phyloP scores from a whole-genome alignment of 106 monocot genomes.

The Triglochin maritima region DNA sequence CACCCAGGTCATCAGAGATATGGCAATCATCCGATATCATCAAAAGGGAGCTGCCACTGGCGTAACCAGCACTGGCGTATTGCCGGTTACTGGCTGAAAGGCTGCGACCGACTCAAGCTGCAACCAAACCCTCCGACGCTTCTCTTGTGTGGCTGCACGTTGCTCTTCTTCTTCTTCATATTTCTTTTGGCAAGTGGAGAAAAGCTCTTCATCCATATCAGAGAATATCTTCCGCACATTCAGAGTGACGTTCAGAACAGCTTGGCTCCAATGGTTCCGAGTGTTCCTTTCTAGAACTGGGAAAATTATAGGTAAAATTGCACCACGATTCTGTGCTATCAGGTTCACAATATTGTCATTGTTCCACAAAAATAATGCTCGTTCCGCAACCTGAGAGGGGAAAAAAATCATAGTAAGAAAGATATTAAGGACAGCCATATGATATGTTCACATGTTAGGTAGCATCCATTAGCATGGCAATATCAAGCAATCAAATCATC shows the following conservation, averaged over 20 bases:
- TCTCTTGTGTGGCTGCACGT: conserved; percentile 21
- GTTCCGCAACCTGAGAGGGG: conserved; percentile 63
- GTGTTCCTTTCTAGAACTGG: conserved; percentile 59
- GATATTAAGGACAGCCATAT: too few relatives aligned
- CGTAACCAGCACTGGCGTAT: conserved; percentile 71
- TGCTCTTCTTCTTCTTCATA: conserved; percentile 60
- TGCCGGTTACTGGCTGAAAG: conserved; percentile 64
- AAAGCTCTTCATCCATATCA: conserved; percentile 82
- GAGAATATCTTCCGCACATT: conserved; percentile 70
- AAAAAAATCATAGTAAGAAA: not conserved
- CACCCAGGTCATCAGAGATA: too few relatives aligned
- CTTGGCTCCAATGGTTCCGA: conserved; percentile 66
- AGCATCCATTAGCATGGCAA: too few relatives aligned
- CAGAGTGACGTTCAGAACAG: conserved; percentile 60
- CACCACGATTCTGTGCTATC: conserved; percentile 61
- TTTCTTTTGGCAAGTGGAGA: conserved; percentile 35
- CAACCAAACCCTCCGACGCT: conserved; percentile 52
- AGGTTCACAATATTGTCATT: conserved; percentile 71
- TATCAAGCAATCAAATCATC: too few relatives aligned
- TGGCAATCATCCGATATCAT: conserved; percentile 7
- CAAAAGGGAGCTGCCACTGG: conserved; percentile 9
- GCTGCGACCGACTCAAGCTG: conserved; percentile 52
- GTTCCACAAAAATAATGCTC: conserved; percentile 83
- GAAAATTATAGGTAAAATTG: conserved; percentile 57
- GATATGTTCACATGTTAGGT: too few relatives aligned